Conservation (phyloP, 2,329 filamentous ascomycete genomes). For the Cyclaneusma minus region DNA sequence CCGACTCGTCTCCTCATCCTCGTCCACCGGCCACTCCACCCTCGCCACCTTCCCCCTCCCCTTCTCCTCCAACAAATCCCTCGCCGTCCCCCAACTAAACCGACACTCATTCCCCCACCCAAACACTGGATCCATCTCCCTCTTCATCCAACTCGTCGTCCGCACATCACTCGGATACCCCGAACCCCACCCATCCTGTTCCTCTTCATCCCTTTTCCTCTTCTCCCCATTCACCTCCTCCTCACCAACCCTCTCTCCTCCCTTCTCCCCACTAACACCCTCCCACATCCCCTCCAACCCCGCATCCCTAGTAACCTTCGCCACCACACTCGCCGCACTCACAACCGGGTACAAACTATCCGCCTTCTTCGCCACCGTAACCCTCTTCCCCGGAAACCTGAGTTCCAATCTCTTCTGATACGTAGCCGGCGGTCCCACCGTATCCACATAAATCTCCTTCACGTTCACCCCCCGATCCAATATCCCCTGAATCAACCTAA, state of each 20-base stretch:
- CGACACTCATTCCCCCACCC: slow-evolving; percentile 89
- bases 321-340: slow-evolving; percentile 83
- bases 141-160: slow-evolving; percentile 67
- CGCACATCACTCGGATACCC: slow-evolving; percentile 83
- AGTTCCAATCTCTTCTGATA: slow-evolving; percentile 78
- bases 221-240: slow-evolving; percentile 17
- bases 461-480: slow-evolving; percentile 68
- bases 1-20: slow-evolving; percentile 51
- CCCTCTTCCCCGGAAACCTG: slow-evolving; percentile 62
- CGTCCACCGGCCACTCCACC: slow-evolving; percentile 72
- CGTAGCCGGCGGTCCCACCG: slow-evolving; percentile 64
- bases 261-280: slow-evolving; percentile 22
- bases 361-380: slow-evolving; percentile 79
- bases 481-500: slow-evolving; percentile 65
- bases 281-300: slow-evolving; percentile 69
- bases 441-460: slow-evolving; percentile 86
- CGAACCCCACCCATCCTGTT: slow-evolving; percentile 58
- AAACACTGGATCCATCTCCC: slow-evolving; percentile 83
- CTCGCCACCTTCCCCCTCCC: slow-evolving; percentile 50
- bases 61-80: slow-evolving; percentile 69
- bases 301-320: slow-evolving; percentile 88
- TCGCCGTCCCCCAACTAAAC: slow-evolving; percentile 92
- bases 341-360: slow-evolving; percentile 88
- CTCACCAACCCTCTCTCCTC: slow-evolving; percentile 4
- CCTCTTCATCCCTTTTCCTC: slow-evolving; percentile 22